Conservation (phyloP, 1,284 basidiomycete genomes). For the Austropuccinia psidii region DNA sequence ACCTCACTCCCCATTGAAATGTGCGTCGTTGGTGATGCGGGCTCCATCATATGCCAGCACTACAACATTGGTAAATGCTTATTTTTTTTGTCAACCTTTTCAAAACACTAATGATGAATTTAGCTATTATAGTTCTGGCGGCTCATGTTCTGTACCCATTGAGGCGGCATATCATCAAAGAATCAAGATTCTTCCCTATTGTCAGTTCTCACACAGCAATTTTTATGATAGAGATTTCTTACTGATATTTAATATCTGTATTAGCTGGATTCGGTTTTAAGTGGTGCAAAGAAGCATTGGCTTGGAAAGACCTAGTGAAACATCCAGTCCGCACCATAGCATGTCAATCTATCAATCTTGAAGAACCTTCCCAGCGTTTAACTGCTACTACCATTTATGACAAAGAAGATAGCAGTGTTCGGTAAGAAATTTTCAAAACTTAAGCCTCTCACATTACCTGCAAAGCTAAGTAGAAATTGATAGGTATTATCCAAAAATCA, state of each 20-base stretch:
- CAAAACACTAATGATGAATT: no score
- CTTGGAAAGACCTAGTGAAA: slow-evolving; percentile 83
- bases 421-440: not conserved
- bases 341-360: slow-evolving; percentile 71
- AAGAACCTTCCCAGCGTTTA: slow-evolving; percentile 89
- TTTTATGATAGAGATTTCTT: not conserved
- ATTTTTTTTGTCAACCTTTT: not conserved
- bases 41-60: slow-evolving; percentile 69
- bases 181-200: slow-evolving; percentile 71
- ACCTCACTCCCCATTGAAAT: slow-evolving; percentile 90
- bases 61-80: slow-evolving; percentile 66
- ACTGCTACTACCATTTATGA: slow-evolving; percentile 55
- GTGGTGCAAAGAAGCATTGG: slow-evolving; percentile 74
- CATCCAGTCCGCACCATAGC: slow-evolving; percentile 70
- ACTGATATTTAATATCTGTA: not conserved
- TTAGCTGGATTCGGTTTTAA: not conserved
- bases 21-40: slow-evolving; percentile 75
- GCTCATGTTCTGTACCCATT: slow-evolving; percentile 86
- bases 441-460: not conserved
- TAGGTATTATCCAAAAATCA: slow-evolving; percentile 36
- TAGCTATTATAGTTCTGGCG: no score
- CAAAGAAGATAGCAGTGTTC: slow-evolving; percentile 20
- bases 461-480: not conserved
- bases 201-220: not conserved
- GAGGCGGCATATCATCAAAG: slow-evolving; percentile 77